Base-by-base conservation (phyloP, 768 basidiomycete species). In the Tremella yokohamensis region DNA sequence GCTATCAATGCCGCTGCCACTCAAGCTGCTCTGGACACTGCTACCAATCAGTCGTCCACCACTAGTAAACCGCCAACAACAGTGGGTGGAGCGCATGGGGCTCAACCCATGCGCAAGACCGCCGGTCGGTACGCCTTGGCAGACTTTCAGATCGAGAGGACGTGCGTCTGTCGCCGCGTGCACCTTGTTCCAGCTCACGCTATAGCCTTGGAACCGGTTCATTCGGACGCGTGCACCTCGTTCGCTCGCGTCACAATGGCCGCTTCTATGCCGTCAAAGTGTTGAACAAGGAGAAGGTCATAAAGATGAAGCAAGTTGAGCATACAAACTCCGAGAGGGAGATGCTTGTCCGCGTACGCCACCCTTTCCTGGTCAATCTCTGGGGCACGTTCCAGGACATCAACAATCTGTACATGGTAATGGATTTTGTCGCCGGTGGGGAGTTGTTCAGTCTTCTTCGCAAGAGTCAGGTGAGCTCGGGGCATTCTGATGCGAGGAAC, bases 221-320 rank as follows among this genome's bases (percentile, higher is more conserved):
- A 1, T 76, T 76, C 47, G 75, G 75, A 34, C 73, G 75, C n/a
- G 75, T 76, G 16, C 75, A 76, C 52, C 71, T 76, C 34, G 91
- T 90, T 25, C 85, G 88, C 59, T 92, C 90, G 75, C 88, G 86
- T 78, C 90, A 94, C 73, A 96, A 94, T 73, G 82, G 88, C n/a
- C 87, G 93, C 15, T 93, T 89, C 76, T 97, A 94, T 74, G 93
- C 93, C 49, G 85, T 94, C 81, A 97, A 97, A 75, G 91, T 97
- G 8, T 80, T 97, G 62, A 87, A 83, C 79, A 97, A 97, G 75
- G 90, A 93, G 61, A 87, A 89, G 74, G 88, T 97, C 54, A 89
- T 90, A 54, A 84, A 83, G 49, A 78, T 78, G 77, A 78, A 78
- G 63, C 77, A 78, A 60, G 74, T 78, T 54, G 77, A 78, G 60